These are phyloP conservation scores for Heritiera littoralis DNA, from an alignment of 345 rosid genomes.

Conservation along the genomic window DNA sequence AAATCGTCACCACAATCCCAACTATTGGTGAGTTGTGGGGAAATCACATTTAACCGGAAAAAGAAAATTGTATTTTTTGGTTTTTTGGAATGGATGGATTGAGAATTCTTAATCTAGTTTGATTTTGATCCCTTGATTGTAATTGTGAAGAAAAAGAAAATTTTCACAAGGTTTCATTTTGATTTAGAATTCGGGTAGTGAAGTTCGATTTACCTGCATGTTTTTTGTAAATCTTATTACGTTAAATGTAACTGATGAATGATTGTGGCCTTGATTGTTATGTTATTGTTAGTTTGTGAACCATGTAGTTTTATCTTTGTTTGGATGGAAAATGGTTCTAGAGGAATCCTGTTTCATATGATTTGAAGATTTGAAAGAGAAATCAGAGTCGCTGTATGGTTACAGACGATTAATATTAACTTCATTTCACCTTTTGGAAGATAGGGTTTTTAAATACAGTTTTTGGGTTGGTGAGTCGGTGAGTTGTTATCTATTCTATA, in stretches of 20 bases:
- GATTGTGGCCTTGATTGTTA: background rate
- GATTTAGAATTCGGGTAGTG: background rate
- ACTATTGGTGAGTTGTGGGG: constrained; percentile 58
- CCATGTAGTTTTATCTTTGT: background rate
- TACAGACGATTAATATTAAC: background rate
- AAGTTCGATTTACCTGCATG: background rate
- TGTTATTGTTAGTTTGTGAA: background rate
- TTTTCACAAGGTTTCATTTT: background rate
- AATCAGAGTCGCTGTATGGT: background rate
- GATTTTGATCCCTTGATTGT: background rate
- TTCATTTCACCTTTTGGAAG: background rate
- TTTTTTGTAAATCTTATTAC: background rate
- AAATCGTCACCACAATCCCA: constrained; percentile 81
- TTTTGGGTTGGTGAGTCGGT: background rate
- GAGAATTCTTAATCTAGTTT: background rate
- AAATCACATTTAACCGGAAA: background rate
- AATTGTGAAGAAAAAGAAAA: background rate
- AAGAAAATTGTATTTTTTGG: background rate
- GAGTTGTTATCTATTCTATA: background rate
- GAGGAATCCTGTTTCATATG: background rate
- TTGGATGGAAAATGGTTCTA: background rate
- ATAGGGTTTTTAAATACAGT: background rate
- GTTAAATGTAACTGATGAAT: background rate
- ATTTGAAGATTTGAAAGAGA: background rate
- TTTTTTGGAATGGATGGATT: background rate